Base-by-base conservation (phyloP, 768 basidiomycete species). In the Suillus cothurnatus region DNA sequence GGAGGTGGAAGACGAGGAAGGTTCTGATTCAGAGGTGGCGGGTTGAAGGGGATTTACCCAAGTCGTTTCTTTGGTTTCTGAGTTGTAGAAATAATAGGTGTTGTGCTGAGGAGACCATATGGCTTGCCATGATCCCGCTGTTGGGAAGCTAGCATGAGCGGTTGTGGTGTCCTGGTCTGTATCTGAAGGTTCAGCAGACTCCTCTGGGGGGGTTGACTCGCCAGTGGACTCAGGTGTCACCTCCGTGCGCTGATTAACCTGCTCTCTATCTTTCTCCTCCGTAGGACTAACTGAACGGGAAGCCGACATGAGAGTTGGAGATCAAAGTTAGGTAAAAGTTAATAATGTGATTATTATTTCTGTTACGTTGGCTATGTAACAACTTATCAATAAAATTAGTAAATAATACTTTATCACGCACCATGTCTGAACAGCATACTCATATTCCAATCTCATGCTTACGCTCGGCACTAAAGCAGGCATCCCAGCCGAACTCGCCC, bases 51-150 rank as follows among this genome's bases (percentile, higher is more conserved):
- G 93, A 71, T 94, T 94, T 34, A 80, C 79, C 93, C 93, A 94
- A 3, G 93, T 94, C 21, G 93, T 94, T 78, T 94, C 87, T 61
- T 88, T 81, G 0, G 93, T 93, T 66, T 78, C 75, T 12, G 86
- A 64, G 76, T 94, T 95, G 82, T 83, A 91, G 80, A 94, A 95
- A 76, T 95, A 95, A 78, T 95, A 95, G 12, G 91, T 83, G 75
- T 85, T 90, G 79, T 92, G 86, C 66, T 88, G 81, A 1, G 91
- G 86, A 1, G 92, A 88, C 78, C 83, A 94, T 36, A 95, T 84
- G 43, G 93, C 93, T 75, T 94, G 93, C 93, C 93, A 94, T 32
- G 84, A 77, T 61, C 72, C 71, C 21, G 70, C 71, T 23, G 73
- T 73, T 62, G 72, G 69, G 69, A 38, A 70, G 62, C 61, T 67